Conservation (phyloP, 257 asterid genomes). For the Plantago major region DNA sequence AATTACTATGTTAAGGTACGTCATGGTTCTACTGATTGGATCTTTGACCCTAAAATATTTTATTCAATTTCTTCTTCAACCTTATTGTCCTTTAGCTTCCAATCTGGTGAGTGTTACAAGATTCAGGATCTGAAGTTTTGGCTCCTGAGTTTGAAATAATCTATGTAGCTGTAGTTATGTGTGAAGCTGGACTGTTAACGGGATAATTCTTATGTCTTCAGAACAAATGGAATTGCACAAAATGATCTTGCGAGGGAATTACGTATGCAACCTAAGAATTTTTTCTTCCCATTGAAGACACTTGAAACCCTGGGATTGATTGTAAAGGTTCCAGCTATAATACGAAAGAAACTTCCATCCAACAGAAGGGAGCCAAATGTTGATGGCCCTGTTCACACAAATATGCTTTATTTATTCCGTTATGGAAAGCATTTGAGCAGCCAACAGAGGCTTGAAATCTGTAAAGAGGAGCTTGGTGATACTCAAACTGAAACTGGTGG, state of each 20-base stretch:
- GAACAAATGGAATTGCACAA: slow-evolving; percentile 79
- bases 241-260: slow-evolving; percentile 76
- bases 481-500: slow-evolving; percentile 37
- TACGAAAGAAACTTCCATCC: slow-evolving; percentile 50
- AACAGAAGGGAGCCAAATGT: slow-evolving; percentile 37
- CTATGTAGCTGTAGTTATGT: background rate
- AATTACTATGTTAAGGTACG: background rate
- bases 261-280: slow-evolving; percentile 53
- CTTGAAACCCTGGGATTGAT: slow-evolving; percentile 82
- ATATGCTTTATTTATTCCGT: slow-evolving; percentile 78
- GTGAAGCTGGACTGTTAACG: slow-evolving; percentile 19
- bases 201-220: slow-evolving; percentile 31
- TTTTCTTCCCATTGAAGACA: slow-evolving; percentile 64
- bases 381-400: slow-evolving; percentile 51
- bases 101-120: too few species aligned
- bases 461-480: slow-evolving; percentile 53
- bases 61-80: too few species aligned
- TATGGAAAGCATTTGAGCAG: slow-evolving; percentile 75
- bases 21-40: background rate
- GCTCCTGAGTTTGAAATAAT: slow-evolving; percentile 2
- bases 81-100: too few species aligned
- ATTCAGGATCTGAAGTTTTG: slow-evolving; percentile 1
- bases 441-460: slow-evolving; percentile 85
- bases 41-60: background rate
- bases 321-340: slow-evolving; percentile 67